Base-by-base conservation (phyloP, 352 stramenopile species). In the Globisporangium yorkense region DNA sequence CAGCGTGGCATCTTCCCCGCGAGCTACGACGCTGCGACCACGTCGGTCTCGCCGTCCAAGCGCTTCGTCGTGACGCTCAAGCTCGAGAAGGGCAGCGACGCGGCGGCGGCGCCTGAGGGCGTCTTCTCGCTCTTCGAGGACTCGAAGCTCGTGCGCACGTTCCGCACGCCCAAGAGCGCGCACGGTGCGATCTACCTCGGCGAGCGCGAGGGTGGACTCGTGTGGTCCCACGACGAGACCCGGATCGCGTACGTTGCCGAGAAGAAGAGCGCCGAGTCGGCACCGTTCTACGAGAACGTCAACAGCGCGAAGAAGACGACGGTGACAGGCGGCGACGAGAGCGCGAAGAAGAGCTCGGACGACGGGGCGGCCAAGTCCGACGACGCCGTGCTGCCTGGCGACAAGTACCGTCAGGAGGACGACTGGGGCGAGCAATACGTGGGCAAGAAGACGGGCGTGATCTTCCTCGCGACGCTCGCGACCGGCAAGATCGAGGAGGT, bases 391-490 rank as follows among this genome's bases (percentile, higher is more conserved):
- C 45, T 74, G 4, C 68, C 71, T 12, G 77, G 79, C 7, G 62
- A 62, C 54, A 87, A 92, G 66, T 96, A 83, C 57, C 74, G 86
- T 46, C 74, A 77, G 39, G 61, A 88, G 39, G 77, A 91, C 21
- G 85, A 96, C 59, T 94, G 83, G 80, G 87, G 87, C 18, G 87
- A 96, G 65, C 84, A 88, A 47, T 93, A 93, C 59, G 80, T 84
- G 8, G 85, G 78, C 43, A 87, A 92, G 59, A 79, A 81, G 61
- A 87, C 71, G 1, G 76, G 74, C 29, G 68, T 63, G 1, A 77
- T 94, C 48, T 94, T 90, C 61, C 43, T 92, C 20, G 73, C 81
- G 8, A 79, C 77, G 18, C 50, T 94, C 33, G 67, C 61, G 12
- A 88, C 74, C 9, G 78, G 74, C 21, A 82, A 84, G 48, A 87